Conservation (phyloP, 1,284 basidiomycete genomes). For the Austroboletus niveus region DNA sequence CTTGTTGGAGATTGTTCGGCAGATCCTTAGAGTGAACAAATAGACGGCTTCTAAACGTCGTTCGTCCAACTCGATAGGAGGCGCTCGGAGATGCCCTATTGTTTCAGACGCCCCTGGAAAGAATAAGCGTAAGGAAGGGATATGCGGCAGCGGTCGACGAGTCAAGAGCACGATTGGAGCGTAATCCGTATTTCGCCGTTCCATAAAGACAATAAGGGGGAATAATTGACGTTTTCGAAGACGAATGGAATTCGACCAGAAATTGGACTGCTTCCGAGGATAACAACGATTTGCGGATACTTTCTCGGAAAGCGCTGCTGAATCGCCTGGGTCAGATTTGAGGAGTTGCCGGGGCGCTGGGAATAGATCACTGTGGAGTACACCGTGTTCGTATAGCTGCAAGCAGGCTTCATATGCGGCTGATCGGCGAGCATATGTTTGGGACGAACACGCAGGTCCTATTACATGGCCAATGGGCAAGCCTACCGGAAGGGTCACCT, state of each 20-base stretch:
- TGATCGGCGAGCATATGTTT: conserved; percentile 52
- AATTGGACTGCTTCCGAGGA: conserved; percentile 53
- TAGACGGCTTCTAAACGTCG: conserved; percentile 49
- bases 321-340: conserved; percentile 6
- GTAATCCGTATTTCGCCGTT: conserved; percentile 36
- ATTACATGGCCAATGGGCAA: conserved; percentile 40
- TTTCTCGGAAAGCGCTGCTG: conserved; percentile 24
- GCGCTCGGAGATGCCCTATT: conserved; percentile 45
- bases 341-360: conserved; percentile 26
- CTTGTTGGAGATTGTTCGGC: conserved; percentile 65
- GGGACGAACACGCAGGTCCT: conserved; percentile 46
- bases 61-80: conserved; percentile 48
- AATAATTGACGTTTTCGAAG: conserved; percentile 41
- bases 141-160: conserved; percentile 56
- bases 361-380: conserved; percentile 54
- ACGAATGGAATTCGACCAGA: conserved; percentile 53
- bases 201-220: conserved; percentile 51
- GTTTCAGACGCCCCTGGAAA: conserved; percentile 44
- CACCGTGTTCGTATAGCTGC: conserved; percentile 46
- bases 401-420: conserved; percentile 57
- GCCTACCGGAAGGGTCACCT: conserved; percentile 45
- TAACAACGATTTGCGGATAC: conserved; percentile 50
- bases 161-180: conserved; percentile 65
- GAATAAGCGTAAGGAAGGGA: conserved; percentile 58
- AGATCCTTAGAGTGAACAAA: conserved; percentile 61